Conservation (phyloP, 1,284 basidiomycete species). For the Mixia osmundae region DNA sequence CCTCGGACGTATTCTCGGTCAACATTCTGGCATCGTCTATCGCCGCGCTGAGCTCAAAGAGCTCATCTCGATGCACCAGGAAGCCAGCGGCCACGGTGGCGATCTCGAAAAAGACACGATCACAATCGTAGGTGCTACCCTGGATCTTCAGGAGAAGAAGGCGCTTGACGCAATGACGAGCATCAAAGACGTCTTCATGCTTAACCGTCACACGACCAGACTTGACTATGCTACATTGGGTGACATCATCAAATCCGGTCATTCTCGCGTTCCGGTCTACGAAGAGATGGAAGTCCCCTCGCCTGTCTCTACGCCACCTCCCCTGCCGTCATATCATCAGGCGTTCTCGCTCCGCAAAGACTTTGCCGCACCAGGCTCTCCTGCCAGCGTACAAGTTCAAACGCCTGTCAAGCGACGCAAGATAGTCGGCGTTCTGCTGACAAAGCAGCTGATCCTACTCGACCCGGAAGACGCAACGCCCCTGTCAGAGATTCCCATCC, state of each 20-base stretch:
- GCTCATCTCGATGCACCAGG: constrained; percentile 45
- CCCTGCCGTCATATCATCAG: too few species aligned
- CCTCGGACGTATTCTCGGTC: constrained; percentile 20
- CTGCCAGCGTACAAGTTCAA: neutral
- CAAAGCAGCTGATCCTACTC: constrained; percentile 65
- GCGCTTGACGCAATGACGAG: constrained; percentile 57
- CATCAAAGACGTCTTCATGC: constrained; percentile 48
- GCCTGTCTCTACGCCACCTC: too few species aligned
- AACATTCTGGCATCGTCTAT: constrained; percentile 30
- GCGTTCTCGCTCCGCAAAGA: constrained; percentile 18
- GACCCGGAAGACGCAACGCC: constrained; percentile 40
- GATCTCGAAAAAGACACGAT: constrained; percentile 46
- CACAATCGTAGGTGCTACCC: constrained; percentile 45
- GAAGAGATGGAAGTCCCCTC: constrained; percentile 19
- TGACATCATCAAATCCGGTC: constrained; percentile 48
- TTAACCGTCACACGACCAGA: constrained; percentile 43
- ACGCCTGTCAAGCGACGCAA: constrained; percentile 34
- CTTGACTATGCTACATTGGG: constrained; percentile 55
- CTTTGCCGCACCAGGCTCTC: too few species aligned
- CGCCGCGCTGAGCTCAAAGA: constrained; percentile 41
- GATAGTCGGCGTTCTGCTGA: constrained; percentile 54
- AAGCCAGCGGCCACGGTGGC: constrained; percentile 33
- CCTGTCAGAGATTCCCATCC: constrained; percentile 35
- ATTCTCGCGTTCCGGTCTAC: constrained; percentile 34
- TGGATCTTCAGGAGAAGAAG: constrained; percentile 45